Conservation (phyloP, 179 eudicot species). For the Monotropa hypopitys region DNA sequence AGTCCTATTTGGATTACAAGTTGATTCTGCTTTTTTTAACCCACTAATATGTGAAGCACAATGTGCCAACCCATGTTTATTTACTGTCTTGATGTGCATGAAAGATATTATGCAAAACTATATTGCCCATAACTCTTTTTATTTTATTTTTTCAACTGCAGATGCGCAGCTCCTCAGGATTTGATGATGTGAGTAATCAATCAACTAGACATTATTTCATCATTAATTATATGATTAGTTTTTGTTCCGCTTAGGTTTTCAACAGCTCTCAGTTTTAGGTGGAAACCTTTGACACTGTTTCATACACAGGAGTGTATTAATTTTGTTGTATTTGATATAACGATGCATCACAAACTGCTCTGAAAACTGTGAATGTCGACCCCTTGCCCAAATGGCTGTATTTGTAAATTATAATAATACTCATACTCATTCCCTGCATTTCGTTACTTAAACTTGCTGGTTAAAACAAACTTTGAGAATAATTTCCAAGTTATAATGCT, state of each 20-base stretch:
- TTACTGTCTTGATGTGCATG: not conserved
- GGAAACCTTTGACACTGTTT: not conserved
- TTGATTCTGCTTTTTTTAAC: too few species aligned
- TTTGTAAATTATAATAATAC: too few species aligned
- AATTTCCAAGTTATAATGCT: not conserved
- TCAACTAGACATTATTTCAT: not conserved
- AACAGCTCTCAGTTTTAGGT: not conserved
- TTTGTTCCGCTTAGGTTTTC: not conserved
- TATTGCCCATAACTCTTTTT: not conserved
- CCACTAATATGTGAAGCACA: not conserved
- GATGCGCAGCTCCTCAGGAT: constrained; percentile 24
- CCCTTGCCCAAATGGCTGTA: not conserved
- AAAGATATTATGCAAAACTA: not conserved
- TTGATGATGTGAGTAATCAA: constrained; percentile 33
- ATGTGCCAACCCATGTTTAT: not conserved
- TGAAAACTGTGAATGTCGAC: not conserved
- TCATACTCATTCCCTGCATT: too few species aligned
- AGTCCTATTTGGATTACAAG: not conserved
- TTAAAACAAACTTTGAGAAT: not conserved
- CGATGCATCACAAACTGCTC: not conserved
- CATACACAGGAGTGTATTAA: not conserved
- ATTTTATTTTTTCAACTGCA: constrained; percentile 16
- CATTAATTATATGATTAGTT: not conserved
- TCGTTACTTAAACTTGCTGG: not conserved
- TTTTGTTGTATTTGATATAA: not conserved